Evolutionary conservation across 2,329 filamentous ascomycete genomes (phyloP), one percentile per base, ranked within the genome.

Genomic region (Talaromyces sp.): DNA sequence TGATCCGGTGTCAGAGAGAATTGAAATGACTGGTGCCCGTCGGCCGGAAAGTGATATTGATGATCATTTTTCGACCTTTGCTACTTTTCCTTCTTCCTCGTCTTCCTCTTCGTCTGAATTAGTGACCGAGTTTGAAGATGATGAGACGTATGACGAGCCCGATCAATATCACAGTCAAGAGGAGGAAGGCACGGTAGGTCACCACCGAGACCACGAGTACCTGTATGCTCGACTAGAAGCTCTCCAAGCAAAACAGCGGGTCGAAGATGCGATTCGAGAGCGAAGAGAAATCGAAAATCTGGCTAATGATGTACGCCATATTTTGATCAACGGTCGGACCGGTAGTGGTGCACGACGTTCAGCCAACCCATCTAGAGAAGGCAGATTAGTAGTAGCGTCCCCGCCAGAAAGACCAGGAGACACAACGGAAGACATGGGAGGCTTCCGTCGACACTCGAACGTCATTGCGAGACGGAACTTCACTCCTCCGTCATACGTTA

Each of bases 401-500:
- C 45, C 28, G 9, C 45, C 17, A 25, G 48, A 52, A 37, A 28
- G 35, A 52, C 33, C 13, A 37, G 33, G 35, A 39, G 33, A 52
- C 22, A 28, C 22, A n/a, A 17, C 19, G 11, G 35, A 39, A 22
- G 22, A 52, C 48, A 52, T 22, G 21, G 33, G 48, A 52, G 35
- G 17, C 15, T 52, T 37, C 35, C 48, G 48, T 5, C 48, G 48
- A 39, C 48, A 52, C 48, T 52, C 48, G 31, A 52, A 17, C 11
- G 48, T 52, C 19, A 52, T 52, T 36, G 48, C 48, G 17, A 51
- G 22, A 22, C 48, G 35, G 35, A 39, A 52, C 19, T 52, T 17
- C 9, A 37, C 31, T 17, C 48, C 40, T 37, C 61, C 57, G 31
- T 64, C 66, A 53, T 58, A 53, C n/a, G 66, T 68, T 17, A 66